Evolutionary conservation across 225 moss, liverwort and hornwort genomes (phyloP).

Genomic region (Pseudisothecium myosuroides): DNA sequence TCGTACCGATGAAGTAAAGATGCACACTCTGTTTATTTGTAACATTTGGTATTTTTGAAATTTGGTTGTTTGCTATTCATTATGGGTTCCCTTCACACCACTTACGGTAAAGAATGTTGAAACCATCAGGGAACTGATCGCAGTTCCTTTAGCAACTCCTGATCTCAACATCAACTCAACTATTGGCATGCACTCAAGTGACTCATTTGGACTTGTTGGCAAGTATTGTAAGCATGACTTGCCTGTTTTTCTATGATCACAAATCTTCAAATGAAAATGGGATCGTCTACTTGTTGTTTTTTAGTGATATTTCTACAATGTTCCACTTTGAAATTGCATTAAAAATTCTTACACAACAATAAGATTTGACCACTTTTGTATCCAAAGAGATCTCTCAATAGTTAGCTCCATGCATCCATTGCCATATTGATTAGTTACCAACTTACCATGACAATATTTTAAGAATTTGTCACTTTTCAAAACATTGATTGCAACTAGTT

Average conservation of each 20-base stretch:
- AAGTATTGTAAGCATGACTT: background rate
- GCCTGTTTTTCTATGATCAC: background rate
- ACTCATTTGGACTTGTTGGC: no score
- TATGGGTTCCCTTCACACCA: background rate
- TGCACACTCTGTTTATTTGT: background rate
- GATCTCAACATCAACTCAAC: no score
- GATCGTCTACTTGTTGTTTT: background rate
- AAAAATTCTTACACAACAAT: background rate
- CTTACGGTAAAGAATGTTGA: no score
- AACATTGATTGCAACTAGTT: background rate
- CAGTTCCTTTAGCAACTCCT: background rate
- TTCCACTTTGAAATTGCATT: background rate
- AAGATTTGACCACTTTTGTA: background rate
- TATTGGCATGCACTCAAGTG: background rate
- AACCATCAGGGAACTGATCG: background rate
- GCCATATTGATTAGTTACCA: no score
- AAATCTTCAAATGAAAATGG: background rate
- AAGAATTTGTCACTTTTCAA: background rate
- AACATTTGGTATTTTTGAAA: background rate
- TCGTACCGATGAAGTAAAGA: background rate
- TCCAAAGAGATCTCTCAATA: background rate
- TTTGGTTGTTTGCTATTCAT: background rate
- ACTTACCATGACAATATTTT: background rate
- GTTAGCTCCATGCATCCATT: background rate
- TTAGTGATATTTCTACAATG: background rate